Conservation (phyloP, 257 asterid species). For the Haberlea rhodopensis region DNA sequence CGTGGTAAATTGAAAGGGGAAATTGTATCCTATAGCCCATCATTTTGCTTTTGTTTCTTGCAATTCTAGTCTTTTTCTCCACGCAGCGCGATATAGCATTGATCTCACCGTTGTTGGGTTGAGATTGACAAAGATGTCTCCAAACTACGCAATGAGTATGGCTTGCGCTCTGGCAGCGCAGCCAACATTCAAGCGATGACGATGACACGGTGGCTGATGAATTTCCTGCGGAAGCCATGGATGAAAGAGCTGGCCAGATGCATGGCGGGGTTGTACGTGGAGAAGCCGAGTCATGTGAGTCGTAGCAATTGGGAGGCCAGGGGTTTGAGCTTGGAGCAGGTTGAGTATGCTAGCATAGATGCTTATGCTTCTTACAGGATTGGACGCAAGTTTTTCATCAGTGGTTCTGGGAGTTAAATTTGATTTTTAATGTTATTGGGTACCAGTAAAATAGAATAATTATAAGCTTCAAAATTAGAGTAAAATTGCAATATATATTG, state of each 20-base stretch:
- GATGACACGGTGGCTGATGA: slow-evolving; percentile 7
- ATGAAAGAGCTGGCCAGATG: slow-evolving; percentile 23
- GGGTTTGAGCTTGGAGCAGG: slow-evolving; percentile 21
- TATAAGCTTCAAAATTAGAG: too few species aligned
- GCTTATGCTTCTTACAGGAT: slow-evolving; percentile 29
- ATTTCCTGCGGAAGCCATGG: slow-evolving; percentile 19
- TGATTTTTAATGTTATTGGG: too few species aligned
- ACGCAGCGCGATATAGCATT: too few species aligned
- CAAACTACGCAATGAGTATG: slow-evolving; percentile 25
- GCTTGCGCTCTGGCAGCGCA: slow-evolving; percentile 3
- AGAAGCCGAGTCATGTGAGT: slow-evolving; percentile 26
- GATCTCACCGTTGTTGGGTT: slow-evolving; percentile 31
- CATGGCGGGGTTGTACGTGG: slow-evolving; percentile 25
- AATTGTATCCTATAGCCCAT: too few species aligned
- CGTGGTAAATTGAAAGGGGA: too few species aligned
- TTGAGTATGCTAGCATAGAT: slow-evolving; percentile 34
- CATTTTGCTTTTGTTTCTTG: too few species aligned
- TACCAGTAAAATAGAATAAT: too few species aligned
- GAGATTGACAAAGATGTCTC: slow-evolving; percentile 26
- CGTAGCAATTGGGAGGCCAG: slow-evolving; percentile 30
- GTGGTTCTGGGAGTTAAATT: too few species aligned
- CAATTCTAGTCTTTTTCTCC: too few species aligned
- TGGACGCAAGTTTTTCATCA: slow-evolving; percentile 17
- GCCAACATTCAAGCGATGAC: slow-evolving; percentile 26
- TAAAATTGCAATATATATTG: too few species aligned